phyloP scores from a whole-genome alignment of 164 flowering plant genomes.

The Euptelea pleiosperma region DNA sequence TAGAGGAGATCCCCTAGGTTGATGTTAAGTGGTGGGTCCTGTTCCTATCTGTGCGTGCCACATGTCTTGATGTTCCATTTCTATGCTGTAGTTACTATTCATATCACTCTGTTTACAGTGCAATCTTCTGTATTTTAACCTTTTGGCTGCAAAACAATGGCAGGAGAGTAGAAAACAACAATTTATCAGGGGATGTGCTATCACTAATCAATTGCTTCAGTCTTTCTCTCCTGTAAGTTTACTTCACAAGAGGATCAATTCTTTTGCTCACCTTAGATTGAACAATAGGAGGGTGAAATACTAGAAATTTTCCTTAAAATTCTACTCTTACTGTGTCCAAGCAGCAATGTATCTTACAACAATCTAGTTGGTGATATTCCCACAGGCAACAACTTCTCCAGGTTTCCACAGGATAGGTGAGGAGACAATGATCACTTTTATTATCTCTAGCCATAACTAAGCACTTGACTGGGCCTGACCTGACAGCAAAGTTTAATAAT shows the following conservation, averaged over 20 bases:
- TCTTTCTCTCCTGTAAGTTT: constrained; percentile 62
- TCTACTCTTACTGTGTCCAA: neutral
- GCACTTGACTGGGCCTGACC: too few relatives aligned
- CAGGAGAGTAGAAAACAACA: constrained; percentile 76
- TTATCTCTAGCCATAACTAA: neutral
- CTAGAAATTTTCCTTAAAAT: neutral
- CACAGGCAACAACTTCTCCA: constrained; percentile 72
- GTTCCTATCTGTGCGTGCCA: too few relatives aligned
- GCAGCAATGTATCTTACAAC: constrained; percentile 90
- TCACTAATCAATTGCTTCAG: constrained; percentile 64
- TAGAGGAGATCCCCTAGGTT: too few relatives aligned
- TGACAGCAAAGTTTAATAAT: neutral
- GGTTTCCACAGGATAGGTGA: constrained; percentile 77
- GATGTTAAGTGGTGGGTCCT: too few relatives aligned
- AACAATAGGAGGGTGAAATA: neutral
- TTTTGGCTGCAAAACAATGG: constrained; percentile 11
- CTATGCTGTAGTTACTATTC: too few relatives aligned
- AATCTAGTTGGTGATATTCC: constrained; percentile 77
- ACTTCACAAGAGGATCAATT: neutral
- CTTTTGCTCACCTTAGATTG: neutral
- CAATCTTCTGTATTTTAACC: too few relatives aligned
- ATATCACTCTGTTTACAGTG: too few relatives aligned
- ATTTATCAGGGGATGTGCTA: constrained; percentile 61
- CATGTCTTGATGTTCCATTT: too few relatives aligned
- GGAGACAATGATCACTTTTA: neutral